These are phyloP conservation scores for Vigna unguiculata DNA, from an alignment of 306 rosid genomes.

Conservation along the genomic window DNA sequence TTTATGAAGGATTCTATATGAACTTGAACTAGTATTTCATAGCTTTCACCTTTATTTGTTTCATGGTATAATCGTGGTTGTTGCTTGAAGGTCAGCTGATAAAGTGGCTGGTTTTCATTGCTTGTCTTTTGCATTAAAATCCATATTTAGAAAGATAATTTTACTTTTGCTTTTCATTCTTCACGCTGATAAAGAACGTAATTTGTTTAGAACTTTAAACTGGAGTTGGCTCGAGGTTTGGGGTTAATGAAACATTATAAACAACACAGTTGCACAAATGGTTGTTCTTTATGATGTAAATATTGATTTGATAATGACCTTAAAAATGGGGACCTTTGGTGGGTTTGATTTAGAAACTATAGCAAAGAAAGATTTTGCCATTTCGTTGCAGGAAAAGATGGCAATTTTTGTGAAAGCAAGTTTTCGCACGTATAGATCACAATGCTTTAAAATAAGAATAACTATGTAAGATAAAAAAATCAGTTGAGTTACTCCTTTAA, in stretches of 20 bases:
- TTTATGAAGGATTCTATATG: slow-evolving; percentile 26
- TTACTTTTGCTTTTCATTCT: background rate
- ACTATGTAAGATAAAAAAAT: too few relatives aligned
- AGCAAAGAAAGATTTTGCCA: too few relatives aligned
- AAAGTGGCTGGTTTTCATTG: background rate
- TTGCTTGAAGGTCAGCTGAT: background rate
- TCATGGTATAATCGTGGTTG: background rate
- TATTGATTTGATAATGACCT: background rate
- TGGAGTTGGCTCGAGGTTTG: background rate
- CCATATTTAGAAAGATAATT: background rate
- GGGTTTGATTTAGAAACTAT: background rate
- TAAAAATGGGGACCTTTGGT: background rate
- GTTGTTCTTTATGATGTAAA: background rate
- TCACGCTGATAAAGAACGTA: background rate
- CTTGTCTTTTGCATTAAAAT: background rate
- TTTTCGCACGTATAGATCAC: too few relatives aligned
- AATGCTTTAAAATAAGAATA: too few relatives aligned
- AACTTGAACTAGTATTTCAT: slow-evolving; percentile 13
- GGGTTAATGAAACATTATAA: background rate
- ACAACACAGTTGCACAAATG: background rate
- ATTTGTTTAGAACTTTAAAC: background rate
- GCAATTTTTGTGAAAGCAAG: too few relatives aligned
- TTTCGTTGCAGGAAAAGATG: too few relatives aligned
- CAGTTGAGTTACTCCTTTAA: too few relatives aligned
- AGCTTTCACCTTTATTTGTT: slow-evolving; percentile 2